A percentile compares a stretch with the other conserved stretches of the same genome.
Evolutionary conservation across 2,329 filamentous ascomycete genomes (phyloP).

Genomic region (Neonectria punicea): DNA sequence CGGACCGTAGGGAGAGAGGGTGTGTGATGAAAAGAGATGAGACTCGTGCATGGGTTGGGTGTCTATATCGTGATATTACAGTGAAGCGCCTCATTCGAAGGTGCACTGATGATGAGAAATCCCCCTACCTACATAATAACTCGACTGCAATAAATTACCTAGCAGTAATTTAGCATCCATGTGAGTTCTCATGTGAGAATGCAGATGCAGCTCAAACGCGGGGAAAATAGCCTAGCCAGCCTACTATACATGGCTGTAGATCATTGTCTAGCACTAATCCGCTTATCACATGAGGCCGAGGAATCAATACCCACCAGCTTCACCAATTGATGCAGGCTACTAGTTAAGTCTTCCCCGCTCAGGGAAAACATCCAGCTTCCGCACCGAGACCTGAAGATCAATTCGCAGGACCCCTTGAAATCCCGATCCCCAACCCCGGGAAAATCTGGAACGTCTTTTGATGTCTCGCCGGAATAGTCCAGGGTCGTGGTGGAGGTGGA

Average conservation of each 20-base stretch:
- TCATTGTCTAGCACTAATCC: not conserved
- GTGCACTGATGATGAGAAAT: not conserved
- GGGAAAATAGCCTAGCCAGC: too few species aligned
- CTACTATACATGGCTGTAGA: not conserved
- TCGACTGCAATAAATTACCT: not conserved
- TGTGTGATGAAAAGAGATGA: slow-evolving; percentile 5
- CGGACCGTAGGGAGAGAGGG: not conserved
- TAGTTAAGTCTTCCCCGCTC: too few species aligned
- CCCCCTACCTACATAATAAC: too few species aligned
- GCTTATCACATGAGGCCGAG: slow-evolving; percentile 9
- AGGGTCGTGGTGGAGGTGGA: not conserved
- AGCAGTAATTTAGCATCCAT: not conserved
- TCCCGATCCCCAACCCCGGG: not conserved
- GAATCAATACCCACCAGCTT: not conserved
- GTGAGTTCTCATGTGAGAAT: not conserved
- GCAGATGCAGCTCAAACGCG: not conserved
- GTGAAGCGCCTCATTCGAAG: not conserved
- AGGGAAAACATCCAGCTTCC: not conserved
- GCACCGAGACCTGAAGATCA: not conserved
- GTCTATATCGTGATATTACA: not conserved
- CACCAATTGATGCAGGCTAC: not conserved
- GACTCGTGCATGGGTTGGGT: slow-evolving; percentile 14
- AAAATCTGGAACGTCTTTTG: not conserved
- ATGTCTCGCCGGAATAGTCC: not conserved
- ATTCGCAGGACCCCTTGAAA: not conserved